phyloP scores from a whole-genome alignment of 1,139 yeast genomes.

The Yamadazyma oceani region DNA sequence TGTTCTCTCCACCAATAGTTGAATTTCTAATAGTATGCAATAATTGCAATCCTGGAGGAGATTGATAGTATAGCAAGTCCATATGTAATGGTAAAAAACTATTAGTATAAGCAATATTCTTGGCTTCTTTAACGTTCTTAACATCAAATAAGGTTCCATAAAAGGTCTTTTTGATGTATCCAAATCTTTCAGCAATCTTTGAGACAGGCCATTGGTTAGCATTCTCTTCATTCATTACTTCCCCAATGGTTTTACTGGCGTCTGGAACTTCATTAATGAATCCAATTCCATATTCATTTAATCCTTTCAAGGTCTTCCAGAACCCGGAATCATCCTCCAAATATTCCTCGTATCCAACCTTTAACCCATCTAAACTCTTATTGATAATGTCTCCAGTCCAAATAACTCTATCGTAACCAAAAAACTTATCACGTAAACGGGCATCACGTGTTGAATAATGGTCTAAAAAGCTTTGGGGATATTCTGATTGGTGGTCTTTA shows the following conservation, averaged over 20 bases:
- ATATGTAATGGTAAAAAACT: slow-evolving; percentile 73
- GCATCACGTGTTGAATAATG: slow-evolving; percentile 38
- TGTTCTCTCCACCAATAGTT: slow-evolving; percentile 67
- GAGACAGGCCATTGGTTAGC: slow-evolving; percentile 41
- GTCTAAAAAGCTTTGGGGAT: slow-evolving; percentile 47
- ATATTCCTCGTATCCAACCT: slow-evolving; percentile 44
- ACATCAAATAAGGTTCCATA: slow-evolving; percentile 78
- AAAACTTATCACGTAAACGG: slow-evolving; percentile 33
- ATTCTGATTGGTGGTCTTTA: slow-evolving; percentile 33
- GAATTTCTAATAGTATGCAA: slow-evolving; percentile 66
- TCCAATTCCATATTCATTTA: slow-evolving; percentile 61
- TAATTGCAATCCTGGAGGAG: slow-evolving; percentile 81
- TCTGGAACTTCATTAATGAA: slow-evolving; percentile 55
- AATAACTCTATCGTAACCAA: slow-evolving; percentile 33
- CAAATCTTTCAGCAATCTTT: slow-evolving; percentile 58
- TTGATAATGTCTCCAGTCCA: slow-evolving; percentile 37
- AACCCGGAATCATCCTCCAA: slow-evolving; percentile 36
- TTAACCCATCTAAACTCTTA: slow-evolving; percentile 21
- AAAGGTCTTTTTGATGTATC: slow-evolving; percentile 71
- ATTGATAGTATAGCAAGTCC: slow-evolving; percentile 78
- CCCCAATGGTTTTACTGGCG: slow-evolving; percentile 19
- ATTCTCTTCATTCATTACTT: slow-evolving; percentile 29
- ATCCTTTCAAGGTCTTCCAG: slow-evolving; percentile 39
- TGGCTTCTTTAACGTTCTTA: slow-evolving; percentile 56
- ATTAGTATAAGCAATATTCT: slow-evolving; percentile 72